A percentile compares a stretch with the other conserved stretches of the same genome.
phyloP scores from a whole-genome alignment of 371 early-diverging fungal genomes.

The Rhizopus sp. region DNA sequence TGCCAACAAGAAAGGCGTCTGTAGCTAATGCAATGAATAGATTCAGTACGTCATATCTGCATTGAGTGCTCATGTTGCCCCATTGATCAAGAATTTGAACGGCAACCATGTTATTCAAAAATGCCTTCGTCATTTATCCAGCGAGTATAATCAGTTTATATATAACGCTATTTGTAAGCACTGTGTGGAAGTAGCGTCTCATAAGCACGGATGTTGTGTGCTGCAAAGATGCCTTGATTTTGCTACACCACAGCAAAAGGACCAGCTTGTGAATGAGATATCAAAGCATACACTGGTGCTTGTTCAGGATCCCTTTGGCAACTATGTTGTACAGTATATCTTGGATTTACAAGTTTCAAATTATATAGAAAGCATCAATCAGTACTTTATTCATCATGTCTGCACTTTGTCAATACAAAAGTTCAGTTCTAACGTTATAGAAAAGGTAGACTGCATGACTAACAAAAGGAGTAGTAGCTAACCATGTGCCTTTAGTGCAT shows the following conservation, averaged over 20 bases:
- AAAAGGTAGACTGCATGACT: constrained; percentile 57
- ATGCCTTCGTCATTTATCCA: constrained; percentile 77
- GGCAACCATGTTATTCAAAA: constrained; percentile 99
- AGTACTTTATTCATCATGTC: constrained; percentile 78
- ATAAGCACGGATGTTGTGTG: constrained; percentile 98
- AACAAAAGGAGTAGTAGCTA: neutral
- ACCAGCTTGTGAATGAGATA: constrained; percentile 78
- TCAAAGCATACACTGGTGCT: constrained; percentile 75
- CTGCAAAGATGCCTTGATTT: constrained; percentile 96
- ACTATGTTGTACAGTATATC: constrained; percentile 98
- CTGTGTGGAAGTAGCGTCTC: constrained; percentile 89
- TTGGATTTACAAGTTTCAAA: constrained; percentile 75
- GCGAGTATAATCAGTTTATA: constrained; percentile 84
- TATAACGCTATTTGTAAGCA: constrained; percentile 86
- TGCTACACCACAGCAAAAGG: constrained; percentile 69
- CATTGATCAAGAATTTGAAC: constrained; percentile 93
- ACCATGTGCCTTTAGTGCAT: constrained; percentile 60
- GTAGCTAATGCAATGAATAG: constrained; percentile 28
- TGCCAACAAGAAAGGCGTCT: constrained; percentile 1
- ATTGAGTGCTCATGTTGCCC: constrained; percentile 76
- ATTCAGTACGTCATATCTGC: constrained; percentile 73
- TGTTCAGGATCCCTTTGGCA: constrained; percentile 95
- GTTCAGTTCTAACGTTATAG: constrained; percentile 92
- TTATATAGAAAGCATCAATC: constrained; percentile 72
- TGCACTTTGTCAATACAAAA: constrained; percentile 84